Conservation (phyloP, 148 eudicot genomes). For the Rhododendron simsii region DNA sequence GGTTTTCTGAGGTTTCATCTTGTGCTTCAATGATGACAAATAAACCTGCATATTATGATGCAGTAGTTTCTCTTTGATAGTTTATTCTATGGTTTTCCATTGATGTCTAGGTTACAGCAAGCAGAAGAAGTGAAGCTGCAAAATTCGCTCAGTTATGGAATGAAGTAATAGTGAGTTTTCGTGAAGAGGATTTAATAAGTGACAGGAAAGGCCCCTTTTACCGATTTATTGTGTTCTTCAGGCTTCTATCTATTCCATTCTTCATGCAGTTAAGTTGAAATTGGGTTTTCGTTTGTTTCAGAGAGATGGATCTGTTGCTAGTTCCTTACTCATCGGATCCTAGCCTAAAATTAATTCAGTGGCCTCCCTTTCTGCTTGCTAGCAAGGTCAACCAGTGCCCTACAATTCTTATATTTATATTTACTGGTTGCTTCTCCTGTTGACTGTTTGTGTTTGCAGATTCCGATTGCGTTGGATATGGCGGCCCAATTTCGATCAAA, state of each 20-base stretch:
- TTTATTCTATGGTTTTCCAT: not conserved
- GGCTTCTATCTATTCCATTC: not conserved
- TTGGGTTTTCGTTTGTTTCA: constrained; percentile 14
- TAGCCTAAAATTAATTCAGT: constrained; percentile 76
- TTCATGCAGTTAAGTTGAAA: not conserved
- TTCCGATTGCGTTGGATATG: constrained; percentile 50
- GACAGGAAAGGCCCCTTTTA: constrained; percentile 13
- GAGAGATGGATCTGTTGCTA: constrained; percentile 94
- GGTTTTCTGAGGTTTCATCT: constrained; percentile 60
- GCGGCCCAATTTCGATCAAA: constrained; percentile 35
- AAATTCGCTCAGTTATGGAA: constrained; percentile 73
- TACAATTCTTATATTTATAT: not conserved
- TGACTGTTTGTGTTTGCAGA: constrained; percentile 21
- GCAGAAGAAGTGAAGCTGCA: constrained; percentile 49
- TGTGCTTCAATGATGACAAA: not conserved
- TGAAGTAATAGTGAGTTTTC: constrained; percentile 53
- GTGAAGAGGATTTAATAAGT: constrained; percentile 61
- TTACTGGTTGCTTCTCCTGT: not conserved
- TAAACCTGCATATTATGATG: not conserved
- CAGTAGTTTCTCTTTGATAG: not conserved
- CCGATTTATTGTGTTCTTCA: not conserved
- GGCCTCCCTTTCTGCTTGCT: constrained; percentile 97
- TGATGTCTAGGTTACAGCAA: constrained; percentile 35
- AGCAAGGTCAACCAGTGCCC: constrained; percentile 33
- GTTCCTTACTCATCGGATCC: constrained; percentile 98